Conservation (phyloP, 805 yeast genomes). For the Yarrowia yakushimensis region DNA sequence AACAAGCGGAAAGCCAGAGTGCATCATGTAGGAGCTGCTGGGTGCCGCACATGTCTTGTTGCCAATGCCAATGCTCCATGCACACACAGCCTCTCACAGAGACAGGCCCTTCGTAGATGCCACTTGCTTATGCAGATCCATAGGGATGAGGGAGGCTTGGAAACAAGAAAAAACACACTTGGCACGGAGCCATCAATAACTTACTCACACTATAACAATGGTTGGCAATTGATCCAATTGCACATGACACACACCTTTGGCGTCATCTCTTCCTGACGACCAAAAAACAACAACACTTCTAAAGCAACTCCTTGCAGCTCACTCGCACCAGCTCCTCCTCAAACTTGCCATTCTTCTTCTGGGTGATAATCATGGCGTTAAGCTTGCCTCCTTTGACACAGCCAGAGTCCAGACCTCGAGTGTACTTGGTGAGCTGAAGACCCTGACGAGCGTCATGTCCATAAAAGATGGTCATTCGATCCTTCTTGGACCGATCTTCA, state of each 20-base stretch:
- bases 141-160: too few relatives aligned
- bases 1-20: neutral
- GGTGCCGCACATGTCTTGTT: neutral
- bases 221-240: neutral
- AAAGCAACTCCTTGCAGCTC: constrained; percentile 29
- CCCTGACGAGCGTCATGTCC: constrained; percentile 90
- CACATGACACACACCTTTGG: constrained; percentile 1
- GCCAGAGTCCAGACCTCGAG: constrained; percentile 79
- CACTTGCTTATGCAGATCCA: too few relatives aligned
- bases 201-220: constrained; percentile 14
- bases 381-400: constrained; percentile 74
- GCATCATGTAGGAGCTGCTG: neutral
- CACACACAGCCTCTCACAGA: neutral
- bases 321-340: constrained; percentile 35
- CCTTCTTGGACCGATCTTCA: constrained; percentile 32
- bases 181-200: constrained; percentile 16
- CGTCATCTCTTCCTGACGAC: neutral
- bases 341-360: constrained; percentile 32
- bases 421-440: constrained; percentile 55
- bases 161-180: neutral
- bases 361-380: constrained; percentile 54
- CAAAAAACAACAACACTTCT: neutral
- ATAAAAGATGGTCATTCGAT: constrained; percentile 54
- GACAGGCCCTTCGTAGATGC: neutral
- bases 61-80: neutral